Evolutionary conservation across 2,329 filamentous ascomycete genomes (phyloP).

Genomic region (Paecilomyces variotii): DNA sequence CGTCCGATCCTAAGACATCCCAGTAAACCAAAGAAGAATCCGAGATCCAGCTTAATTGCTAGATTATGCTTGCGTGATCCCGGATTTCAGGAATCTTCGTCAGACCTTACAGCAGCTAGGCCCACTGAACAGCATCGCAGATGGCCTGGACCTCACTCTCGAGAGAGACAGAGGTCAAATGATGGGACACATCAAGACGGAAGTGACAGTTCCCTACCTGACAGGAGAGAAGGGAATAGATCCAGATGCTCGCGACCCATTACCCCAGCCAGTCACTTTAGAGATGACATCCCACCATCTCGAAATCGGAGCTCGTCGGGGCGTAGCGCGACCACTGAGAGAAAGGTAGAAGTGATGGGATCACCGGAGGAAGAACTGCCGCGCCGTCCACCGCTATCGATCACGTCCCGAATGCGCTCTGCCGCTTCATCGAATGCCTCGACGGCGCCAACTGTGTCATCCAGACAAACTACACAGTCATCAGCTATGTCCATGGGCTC

Average conservation of each 20-base stretch:
- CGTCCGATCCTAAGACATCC: constrained; percentile 5
- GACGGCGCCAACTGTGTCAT: not conserved
- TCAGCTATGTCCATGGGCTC: not conserved
- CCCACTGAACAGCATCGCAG: not conserved
- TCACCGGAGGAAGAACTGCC: not conserved
- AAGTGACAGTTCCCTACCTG: not conserved
- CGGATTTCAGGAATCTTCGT: not conserved
- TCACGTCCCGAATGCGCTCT: not conserved
- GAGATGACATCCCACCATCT: not conserved
- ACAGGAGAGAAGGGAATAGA: not conserved
- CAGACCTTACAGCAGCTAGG: not conserved
- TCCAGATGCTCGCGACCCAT: not conserved
- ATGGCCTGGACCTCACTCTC: not conserved
- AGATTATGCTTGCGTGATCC: not conserved
- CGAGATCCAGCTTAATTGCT: not conserved
- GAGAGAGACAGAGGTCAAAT: not conserved
- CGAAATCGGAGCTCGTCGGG: not conserved
- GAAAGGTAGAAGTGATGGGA: not conserved
- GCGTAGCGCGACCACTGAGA: not conserved
- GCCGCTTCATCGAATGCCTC: not conserved
- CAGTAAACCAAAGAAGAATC: not conserved
- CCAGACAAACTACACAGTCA: not conserved
- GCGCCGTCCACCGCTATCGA: not conserved
- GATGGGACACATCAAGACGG: not conserved
- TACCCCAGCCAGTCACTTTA: not conserved